Evolutionary conservation across 2,329 filamentous ascomycete species (phyloP).

Genomic region (Chaetomiaceae sp.): DNA sequence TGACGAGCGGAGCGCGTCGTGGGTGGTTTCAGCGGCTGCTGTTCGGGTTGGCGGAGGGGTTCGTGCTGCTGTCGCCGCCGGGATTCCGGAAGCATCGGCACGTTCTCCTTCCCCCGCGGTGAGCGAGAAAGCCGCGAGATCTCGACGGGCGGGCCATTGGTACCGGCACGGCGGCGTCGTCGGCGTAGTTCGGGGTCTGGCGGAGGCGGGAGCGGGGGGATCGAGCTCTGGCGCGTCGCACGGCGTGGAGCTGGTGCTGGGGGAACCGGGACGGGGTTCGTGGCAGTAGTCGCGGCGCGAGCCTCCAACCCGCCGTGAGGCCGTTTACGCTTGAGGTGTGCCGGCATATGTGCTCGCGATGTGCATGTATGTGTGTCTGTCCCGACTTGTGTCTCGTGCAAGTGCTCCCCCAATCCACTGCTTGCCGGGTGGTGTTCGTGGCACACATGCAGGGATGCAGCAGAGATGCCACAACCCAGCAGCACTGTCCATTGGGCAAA

Average conservation of each 20-base stretch:
- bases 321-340: conserved; percentile 30
- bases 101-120: conserved; percentile 24
- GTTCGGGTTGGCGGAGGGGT: neutral
- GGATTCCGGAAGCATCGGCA: conserved; percentile 13
- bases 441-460: no score
- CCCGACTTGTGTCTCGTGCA: no score
- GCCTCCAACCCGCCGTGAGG: conserved; percentile 12
- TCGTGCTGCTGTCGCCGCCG: neutral
- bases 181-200: conserved; percentile 27
- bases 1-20: conserved; percentile 19
- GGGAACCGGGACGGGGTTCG: neutral
- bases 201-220: conserved; percentile 30
- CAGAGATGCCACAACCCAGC: no score
- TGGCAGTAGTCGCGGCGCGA: neutral
- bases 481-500: no score
- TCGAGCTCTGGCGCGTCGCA: conserved; percentile 32
- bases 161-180: conserved; percentile 20
- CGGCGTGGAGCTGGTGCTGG: conserved; percentile 24
- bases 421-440: no score
- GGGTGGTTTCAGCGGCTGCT: conserved; percentile 8
- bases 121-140: neutral
- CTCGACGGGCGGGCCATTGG: conserved; percentile 8
- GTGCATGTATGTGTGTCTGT: neutral
- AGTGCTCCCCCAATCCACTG: no score
- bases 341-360: conserved; percentile 21